Conservation (phyloP, 106 monocot genomes). For the Amphibolis antarctica region DNA sequence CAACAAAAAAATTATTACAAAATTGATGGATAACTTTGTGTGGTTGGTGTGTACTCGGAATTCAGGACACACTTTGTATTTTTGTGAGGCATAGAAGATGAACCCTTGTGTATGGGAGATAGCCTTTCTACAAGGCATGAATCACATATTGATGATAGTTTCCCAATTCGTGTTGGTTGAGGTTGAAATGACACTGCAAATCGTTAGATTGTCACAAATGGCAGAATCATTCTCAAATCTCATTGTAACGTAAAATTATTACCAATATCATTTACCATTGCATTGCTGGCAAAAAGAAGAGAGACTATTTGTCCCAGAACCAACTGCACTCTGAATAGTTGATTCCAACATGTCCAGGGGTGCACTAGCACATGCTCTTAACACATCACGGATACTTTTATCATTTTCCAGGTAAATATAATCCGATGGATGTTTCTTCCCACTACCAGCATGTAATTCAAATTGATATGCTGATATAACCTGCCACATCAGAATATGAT, state of each 20-base stretch:
- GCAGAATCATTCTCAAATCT: neutral
- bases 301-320: slow-evolving; percentile 4
- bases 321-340: slow-evolving; percentile 48
- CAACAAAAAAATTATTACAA: neutral
- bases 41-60: neutral
- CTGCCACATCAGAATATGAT: slow-evolving; percentile 22
- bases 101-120: slow-evolving; percentile 3
- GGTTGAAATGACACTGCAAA: slow-evolving; percentile 6
- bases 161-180: slow-evolving; percentile 10
- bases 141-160: slow-evolving; percentile 9
- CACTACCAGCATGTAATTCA: slow-evolving; percentile 86
- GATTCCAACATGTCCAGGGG: slow-evolving; percentile 60
- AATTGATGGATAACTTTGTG: slow-evolving; percentile 24
- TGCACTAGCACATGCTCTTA: slow-evolving; percentile 51
- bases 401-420: slow-evolving; percentile 81
- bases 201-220: neutral
- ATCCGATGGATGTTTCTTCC: slow-evolving; percentile 81
- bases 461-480: slow-evolving; percentile 69
- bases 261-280: neutral
- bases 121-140: slow-evolving; percentile 12
- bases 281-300: slow-evolving; percentile 1
- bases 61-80: neutral
- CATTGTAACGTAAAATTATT: neutral
- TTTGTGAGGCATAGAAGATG: neutral
- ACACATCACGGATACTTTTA: slow-evolving; percentile 58